Percentiles rank a stretch among this genome's conserved stretches.
phyloP scores from a whole-genome alignment of 116 monocot species.

The Dioscorea cayenensis region DNA sequence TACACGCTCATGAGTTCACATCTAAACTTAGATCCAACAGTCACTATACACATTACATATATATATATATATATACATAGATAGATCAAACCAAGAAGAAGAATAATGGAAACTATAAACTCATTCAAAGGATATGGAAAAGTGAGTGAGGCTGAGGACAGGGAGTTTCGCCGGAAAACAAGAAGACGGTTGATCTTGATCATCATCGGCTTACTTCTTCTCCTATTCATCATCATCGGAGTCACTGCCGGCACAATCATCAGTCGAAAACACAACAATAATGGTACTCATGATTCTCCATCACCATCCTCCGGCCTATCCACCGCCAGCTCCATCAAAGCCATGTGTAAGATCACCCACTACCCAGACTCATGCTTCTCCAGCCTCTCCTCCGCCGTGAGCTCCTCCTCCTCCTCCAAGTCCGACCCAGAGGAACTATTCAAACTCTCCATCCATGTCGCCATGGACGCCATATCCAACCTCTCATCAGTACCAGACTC shows the following conservation, averaged over 20 bases:
- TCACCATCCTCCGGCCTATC: background rate
- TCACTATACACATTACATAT: too few species aligned
- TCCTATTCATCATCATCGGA: conserved; percentile 31
- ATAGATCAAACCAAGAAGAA: background rate
- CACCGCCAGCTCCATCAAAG: conserved; percentile 33
- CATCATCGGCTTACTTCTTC: conserved; percentile 24
- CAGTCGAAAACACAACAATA: background rate
- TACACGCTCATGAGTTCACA: too few species aligned
- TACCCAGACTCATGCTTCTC: conserved; percentile 56
- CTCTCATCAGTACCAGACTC: conserved; percentile 15
- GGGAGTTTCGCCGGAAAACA: conserved; percentile 24
- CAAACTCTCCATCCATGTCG: conserved; percentile 41
- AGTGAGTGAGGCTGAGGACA: conserved; percentile 33
- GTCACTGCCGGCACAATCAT: conserved; percentile 14
- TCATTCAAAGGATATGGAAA: conserved; percentile 74
- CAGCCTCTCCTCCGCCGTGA: conserved; percentile 29
- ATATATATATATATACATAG: too few species aligned
- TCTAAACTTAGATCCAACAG: too few species aligned
- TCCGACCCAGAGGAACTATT: conserved; percentile 56
- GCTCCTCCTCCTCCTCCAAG: conserved; percentile 22
- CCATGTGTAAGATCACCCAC: conserved; percentile 49
- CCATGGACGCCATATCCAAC: conserved; percentile 25
- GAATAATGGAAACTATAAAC: conserved; percentile 28
- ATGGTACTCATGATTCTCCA: background rate
- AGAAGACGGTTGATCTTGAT: conserved; percentile 34